Evolutionary conservation across 1,284 basidiomycete genomes (phyloP), one percentile per base, ranked within the genome.

Genomic region (Flammula alnicola): DNA sequence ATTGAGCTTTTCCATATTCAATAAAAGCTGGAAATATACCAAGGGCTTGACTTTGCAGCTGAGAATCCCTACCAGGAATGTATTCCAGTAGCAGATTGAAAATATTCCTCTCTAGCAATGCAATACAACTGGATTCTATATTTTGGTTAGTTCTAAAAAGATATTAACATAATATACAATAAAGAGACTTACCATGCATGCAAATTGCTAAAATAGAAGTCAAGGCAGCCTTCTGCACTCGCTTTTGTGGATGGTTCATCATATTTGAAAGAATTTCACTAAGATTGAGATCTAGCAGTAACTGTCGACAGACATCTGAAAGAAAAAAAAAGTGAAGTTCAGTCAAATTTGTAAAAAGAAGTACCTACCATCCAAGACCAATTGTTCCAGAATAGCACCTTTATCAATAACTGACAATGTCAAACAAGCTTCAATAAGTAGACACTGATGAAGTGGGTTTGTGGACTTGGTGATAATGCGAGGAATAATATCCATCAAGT

Each of bases 321-420:
- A 16, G 6, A 6, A 17, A 17, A 17, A 20, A 27, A 37, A 7
- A 33, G 10, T n/a, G 12, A 17, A 26, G 32, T 22, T 14, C n/a
- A n/a, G 19, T 8, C 11, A 25, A 25, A 23, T 3, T 26, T 20
- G 2, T 12, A n/a, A 14, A 22, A 39, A 31, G 8, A 14, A n/a
- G 14, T 25, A 11, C 40, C 27, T 20, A 50, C 52, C 44, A 30
- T 49, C 32, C 12, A 17, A 29, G 6, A 40, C 25, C 7, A 54
- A 29, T 12, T 27, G 16, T 26, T 25, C 27, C 4, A 54, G 23
- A 14, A 40, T 32, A n/a, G 22, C 14, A 4, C 52, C 52, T 3
- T 47, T 42, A 40, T 54, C 52, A 25, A 54, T 47, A n/a, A 33
- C 44, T 4, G 52, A 49, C 12, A 54, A 29, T 20, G 40, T 30